Base-by-base conservation (phyloP, 352 stramenopile species). In the Pythium phragmitis region DNA sequence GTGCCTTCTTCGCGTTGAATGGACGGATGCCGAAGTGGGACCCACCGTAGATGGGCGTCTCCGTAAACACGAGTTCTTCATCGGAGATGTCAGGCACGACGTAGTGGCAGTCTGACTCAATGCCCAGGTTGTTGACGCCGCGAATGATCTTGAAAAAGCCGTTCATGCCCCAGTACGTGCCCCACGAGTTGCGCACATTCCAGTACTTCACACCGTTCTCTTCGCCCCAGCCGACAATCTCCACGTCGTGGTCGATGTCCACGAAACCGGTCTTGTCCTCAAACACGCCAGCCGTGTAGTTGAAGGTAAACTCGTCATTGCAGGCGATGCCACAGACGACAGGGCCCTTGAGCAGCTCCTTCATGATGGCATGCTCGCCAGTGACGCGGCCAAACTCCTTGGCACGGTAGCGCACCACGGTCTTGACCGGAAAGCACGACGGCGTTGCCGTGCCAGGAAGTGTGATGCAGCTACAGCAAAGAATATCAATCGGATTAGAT, bases 181-280 rank as follows among this genome's bases (percentile, higher is more conserved):
- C 96, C 94, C 97, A 85, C 67, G 90, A 91, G 89, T 99, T 98
- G 59, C 97, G 92, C 36, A 98, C 80, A 74, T 98, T 95, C 96
- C 96, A 99, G 78, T 98, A 99, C 76, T 97, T 96, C 63, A 94
- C 71, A 63, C 90, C 79, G 57, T 97, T 75, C 37, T 91, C 82
- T 52, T 90, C 84, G 57, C 96, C 97, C 95, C 96, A 99, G 16
- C 96, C 96, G 33, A 94, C 82, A 33, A 92, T 53, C 57, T 92
- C 83, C n/a, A 92, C 79, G 56, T 92, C 86, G 73, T 94, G 86
- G 65, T 94, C 80, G 67, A 96, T 82, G 61, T 91, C 80, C 73
- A 87, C 92, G 39, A 91, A 91, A 9, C 83, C 80, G 4, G 80
- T 94, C 60, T 91, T 98, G 68, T 96, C 85, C 50, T 96, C 77